Evolutionary conservation across 306 rosid species (phyloP), one percentile per base, ranked within the genome.

Genomic region (Leucaena leucocephala): DNA sequence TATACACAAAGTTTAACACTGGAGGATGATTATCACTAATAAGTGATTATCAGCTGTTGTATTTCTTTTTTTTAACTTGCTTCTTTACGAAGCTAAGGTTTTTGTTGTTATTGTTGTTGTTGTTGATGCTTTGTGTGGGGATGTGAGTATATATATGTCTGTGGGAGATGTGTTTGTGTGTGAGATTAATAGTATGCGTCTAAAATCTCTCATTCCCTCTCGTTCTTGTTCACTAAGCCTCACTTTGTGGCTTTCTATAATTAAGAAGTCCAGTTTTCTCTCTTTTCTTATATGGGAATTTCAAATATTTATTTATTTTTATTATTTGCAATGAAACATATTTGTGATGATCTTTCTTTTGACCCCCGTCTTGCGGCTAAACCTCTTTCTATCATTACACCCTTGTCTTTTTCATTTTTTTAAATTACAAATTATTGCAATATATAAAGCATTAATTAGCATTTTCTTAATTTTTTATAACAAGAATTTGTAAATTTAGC

Each of bases 121-220:
- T 57, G 35, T 1, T 57, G 14, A 17, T 27, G 27, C 0, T 27
- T 0, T 1, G 27, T 27, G 27, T 27, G 27, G 27, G 27, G n/a
- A 27, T 49, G 54, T 14, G 16, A 5, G n/a, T 49, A 49, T 13
- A 49, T 49, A 49, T 49, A 48, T 12, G 54, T 13, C 5, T 48
- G 54, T 27, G 27, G 0, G 27, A 27, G 27, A 27, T 27, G 27
- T 27, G 14, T 15, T 21, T 58, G 74, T 76, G 78, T 54, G 63
- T 39, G 76, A 43, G 33, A 27, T 27, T 27, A 27, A 27, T 46
- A 58, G 75, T 50, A 55, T 76, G 61, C 68, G 82, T 76, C 89
- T 86, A 74, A 65, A 86, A 80, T 83, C 83, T 52, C 87, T 86
- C 87, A 40, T 75, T 57, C 71, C 85, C 89, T 73, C 77, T 83